Base-by-base conservation (phyloP, 805 yeast genomes). In the Blastobotrys peoriensis region DNA sequence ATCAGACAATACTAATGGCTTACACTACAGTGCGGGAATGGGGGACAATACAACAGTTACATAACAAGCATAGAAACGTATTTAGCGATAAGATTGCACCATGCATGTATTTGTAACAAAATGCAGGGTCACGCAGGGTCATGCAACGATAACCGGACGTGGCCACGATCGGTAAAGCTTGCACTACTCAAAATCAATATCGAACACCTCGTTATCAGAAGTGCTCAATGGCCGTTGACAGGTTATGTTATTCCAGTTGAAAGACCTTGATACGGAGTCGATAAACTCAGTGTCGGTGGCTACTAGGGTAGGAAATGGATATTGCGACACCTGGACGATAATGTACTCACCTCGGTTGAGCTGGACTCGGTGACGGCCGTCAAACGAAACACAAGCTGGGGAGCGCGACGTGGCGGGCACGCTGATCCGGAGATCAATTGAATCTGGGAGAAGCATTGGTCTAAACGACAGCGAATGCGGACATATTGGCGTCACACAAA, bases 321-420 rank as follows among this genome's bases (percentile, higher is more conserved):
- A 89, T 27, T 86, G 86, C 38, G 89, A 79, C 0, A 96, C 96
- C 40, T 78, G 76, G 10, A 91, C 76, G 0, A 86, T 78, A 18
- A 91, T 86, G 56, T 84, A 88, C 60, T 86, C 89, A 5, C 97
- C 96, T 44, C 78, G 79, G 30, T 69, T 64, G 39, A 91, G 65
- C 61, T 91, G 95, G 3, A 86, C 80, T 34, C 96, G 70, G 13
- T 81, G 80, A 51, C 93, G 80, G 13, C 98, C 98, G 64, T 91
- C 98, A 59, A 91, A 91, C 1, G 96, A 82, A 0, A 93, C 94
- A 94, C 96, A 91, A 0, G 97, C 96, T 0, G 95, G 84, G 3
- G 94, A 78, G 44, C 98, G 70, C 38, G 95, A 81, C 41, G 77
- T 65, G 3, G 60, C 43, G 0, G 98, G 96, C 2, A 88, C 94